A percentile compares a stretch with the other conserved stretches of the same genome.
phyloP scores from a whole-genome alignment of 2,329 filamentous ascomycete genomes.

The Phaeosphaeria sp. region DNA sequence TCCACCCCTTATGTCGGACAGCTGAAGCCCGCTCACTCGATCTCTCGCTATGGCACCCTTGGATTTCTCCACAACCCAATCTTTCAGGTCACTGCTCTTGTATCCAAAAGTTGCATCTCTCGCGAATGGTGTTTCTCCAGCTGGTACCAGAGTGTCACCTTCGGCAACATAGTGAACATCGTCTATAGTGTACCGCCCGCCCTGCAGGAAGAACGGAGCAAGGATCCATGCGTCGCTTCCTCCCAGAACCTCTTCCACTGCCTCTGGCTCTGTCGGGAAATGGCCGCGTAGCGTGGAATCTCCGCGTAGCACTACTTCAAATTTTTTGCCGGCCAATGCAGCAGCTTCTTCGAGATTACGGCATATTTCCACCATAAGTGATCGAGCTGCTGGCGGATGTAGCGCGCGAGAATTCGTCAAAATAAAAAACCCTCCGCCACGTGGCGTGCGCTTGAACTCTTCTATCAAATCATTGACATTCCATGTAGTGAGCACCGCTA shows the following conservation, averaged over 20 bases:
- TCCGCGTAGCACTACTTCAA: constrained; percentile 64
- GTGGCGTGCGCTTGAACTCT: constrained; percentile 52
- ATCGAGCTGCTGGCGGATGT: constrained; percentile 56
- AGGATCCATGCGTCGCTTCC: constrained; percentile 61
- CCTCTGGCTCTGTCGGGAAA: constrained; percentile 63
- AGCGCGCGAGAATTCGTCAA: constrained; percentile 66
- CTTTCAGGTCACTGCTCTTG: constrained; percentile 59
- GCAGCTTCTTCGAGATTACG: constrained; percentile 57
- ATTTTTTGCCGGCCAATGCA: constrained; percentile 44
- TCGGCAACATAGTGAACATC: constrained; percentile 67
- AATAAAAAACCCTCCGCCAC: constrained; percentile 63
- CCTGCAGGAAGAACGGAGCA: constrained; percentile 66
- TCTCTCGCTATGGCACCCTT: constrained; percentile 50
- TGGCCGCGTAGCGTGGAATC: constrained; percentile 66
- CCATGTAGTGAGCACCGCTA: constrained; percentile 64
- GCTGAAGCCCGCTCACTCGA: constrained; percentile 53
- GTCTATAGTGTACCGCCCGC: constrained; percentile 63
- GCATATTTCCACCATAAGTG: constrained; percentile 60
- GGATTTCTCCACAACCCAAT: constrained; percentile 64
- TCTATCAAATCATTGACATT: constrained; percentile 52
- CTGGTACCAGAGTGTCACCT: constrained; percentile 57
- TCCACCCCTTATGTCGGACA: constrained; percentile 58
- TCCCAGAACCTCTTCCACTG: constrained; percentile 59
- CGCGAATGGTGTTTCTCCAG: constrained; percentile 63
- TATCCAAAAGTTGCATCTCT: constrained; percentile 66